phyloP scores from a whole-genome alignment of 2,329 filamentous ascomycete species.

The Aspergillus viridinutans region DNA sequence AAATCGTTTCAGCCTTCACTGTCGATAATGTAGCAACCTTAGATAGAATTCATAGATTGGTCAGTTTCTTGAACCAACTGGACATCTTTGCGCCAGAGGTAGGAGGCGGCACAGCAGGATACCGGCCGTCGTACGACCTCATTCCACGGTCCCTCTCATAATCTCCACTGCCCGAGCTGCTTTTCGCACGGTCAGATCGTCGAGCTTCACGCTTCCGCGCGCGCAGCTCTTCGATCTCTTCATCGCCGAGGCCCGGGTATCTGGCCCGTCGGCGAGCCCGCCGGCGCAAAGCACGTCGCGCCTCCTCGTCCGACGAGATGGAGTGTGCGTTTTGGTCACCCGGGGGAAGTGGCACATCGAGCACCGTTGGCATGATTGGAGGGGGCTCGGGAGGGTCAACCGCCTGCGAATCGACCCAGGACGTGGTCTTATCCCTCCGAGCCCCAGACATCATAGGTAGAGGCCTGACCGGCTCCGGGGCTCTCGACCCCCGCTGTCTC shows the following conservation, averaged over 20 bases:
- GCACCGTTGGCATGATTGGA: conserved; percentile 42
- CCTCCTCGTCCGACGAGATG: conserved; percentile 42
- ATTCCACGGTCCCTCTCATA: conserved; percentile 35
- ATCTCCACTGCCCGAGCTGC: conserved; percentile 39
- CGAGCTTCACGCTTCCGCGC: conserved; percentile 28
- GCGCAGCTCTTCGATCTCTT: conserved; percentile 37
- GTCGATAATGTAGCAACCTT: conserved; percentile 1
- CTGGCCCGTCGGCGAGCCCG: conserved; percentile 37
- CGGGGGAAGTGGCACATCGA: conserved; percentile 37
- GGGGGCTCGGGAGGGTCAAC: conserved; percentile 47
- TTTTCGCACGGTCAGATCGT: conserved; percentile 32
- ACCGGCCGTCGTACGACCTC: conserved; percentile 25
- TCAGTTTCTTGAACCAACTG: conserved; percentile 44
- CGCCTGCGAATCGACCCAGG: conserved; percentile 47
- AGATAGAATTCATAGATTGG: conserved; percentile 24
- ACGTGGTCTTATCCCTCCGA: conserved; percentile 47
- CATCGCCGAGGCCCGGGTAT: conserved; percentile 37
- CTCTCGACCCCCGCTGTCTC: conserved; percentile 34
- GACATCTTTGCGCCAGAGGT: conserved; percentile 32
- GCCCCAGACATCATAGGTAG: conserved; percentile 32
- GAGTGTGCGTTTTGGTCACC: conserved; percentile 30
- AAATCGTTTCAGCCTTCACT: conserved; percentile 3
- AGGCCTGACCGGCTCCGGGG: conserved; percentile 18
- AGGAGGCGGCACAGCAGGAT: conserved; percentile 18
- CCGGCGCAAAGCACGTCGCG: conserved; percentile 34